Evolutionary conservation across 768 basidiomycete species (phyloP), one percentile per base, ranked within the genome.

Genomic region (Favolaschia claudopus): DNA sequence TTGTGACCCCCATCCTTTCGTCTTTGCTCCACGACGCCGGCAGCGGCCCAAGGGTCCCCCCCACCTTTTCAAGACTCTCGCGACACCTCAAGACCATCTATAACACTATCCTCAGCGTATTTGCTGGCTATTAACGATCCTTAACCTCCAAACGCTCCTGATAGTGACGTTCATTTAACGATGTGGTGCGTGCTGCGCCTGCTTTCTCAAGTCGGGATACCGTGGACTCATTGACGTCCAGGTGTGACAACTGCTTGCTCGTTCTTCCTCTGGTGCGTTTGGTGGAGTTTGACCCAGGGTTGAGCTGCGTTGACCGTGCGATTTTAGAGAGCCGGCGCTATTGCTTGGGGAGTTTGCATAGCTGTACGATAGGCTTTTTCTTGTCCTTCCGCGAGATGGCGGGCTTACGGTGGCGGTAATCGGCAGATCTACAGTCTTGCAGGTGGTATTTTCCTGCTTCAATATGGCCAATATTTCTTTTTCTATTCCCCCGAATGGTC

Each of bases 201-300:
- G n/a, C 50, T 56, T n/a, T 57, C 60, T 43, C 45, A 28, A 53
- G 45, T 55, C n/a, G n/a, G 46, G 58, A 14, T 65, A 69, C 67
- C 68, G 60, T 67, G 69, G 66, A 60, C 64, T 65, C 55, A 54
- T 20, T 37, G 42, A 58, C 42, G 53, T 31, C 44, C 59, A 90
- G 89, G 89, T 92, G 89, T 79, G 89, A 91, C 77, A 90, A 90
- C 74, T 92, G 89, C 76, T 77, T 89, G 56, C 83, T 91, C 56
- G 76, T 90, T 58, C 77, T 92, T 58, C 89, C 89, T 69, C 80
- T 91, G 74, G 90, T 89, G 68, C 70, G 87, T 70, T 45, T 55
- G 25, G 63, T 25, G 28, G 37, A 19, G 62, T 37, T n/a, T n/a
- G n/a, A 46, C 27, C 33, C 59, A 65, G 38, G 65, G 76, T 69